Conservation (phyloP, 768 basidiomycete species). For the Agrocybe chaxingu region DNA sequence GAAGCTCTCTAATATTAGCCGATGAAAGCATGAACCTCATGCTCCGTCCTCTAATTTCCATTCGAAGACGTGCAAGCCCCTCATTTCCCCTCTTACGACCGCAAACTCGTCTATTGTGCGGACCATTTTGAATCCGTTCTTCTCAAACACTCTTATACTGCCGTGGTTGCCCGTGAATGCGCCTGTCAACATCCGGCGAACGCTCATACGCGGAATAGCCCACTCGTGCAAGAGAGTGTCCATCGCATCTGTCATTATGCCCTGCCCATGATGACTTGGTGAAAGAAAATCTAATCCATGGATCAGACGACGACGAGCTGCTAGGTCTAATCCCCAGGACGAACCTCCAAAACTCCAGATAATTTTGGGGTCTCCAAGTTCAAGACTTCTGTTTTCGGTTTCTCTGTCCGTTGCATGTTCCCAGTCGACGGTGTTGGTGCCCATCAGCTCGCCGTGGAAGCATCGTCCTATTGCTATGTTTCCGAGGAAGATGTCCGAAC, state of each 20-base stretch:
- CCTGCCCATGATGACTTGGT: conserved; percentile 22
- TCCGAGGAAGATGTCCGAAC: conserved; percentile 51
- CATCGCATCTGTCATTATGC: conserved; percentile 65
- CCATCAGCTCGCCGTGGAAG: conserved; percentile 25
- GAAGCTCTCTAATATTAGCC: background rate
- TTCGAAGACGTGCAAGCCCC: conserved; percentile 32
- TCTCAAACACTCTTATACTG: conserved; percentile 61
- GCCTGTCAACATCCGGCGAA: conserved; percentile 37
- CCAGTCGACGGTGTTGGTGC: conserved; percentile 26
- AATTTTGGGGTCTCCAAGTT: conserved; percentile 48
- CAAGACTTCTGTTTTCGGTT: conserved; percentile 36
- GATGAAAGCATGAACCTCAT: background rate
- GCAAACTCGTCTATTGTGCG: conserved; percentile 36
- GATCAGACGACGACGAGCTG: background rate
- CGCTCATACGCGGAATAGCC: conserved; percentile 62
- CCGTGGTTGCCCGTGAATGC: conserved; percentile 51
- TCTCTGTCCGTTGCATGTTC: conserved; percentile 30
- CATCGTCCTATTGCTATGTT: conserved; percentile 33
- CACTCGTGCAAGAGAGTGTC: conserved; percentile 50
- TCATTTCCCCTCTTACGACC: conserved; percentile 31
- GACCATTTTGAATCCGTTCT: conserved; percentile 53
- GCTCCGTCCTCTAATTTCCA: conserved; percentile 18
- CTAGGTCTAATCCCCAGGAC: background rate
- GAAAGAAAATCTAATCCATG: conserved; percentile 20
- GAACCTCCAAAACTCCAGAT: conserved; percentile 29